phyloP scores from a whole-genome alignment of 768 basidiomycete genomes.

The Coprinellus micaceus region DNA sequence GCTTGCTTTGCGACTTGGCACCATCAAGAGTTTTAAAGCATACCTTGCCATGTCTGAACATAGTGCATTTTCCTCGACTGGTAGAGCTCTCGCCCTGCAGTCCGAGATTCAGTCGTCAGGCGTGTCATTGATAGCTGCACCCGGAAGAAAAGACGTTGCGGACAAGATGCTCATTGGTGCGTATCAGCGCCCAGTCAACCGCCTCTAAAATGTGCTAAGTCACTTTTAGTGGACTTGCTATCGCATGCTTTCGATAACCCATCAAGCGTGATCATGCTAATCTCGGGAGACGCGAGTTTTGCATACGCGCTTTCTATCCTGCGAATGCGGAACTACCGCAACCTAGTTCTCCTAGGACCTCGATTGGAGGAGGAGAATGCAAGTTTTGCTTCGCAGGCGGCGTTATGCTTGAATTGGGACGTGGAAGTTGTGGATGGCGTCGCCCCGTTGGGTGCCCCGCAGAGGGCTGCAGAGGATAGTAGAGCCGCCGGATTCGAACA shows the following conservation, averaged over 20 bases:
- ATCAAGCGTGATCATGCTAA: slow-evolving; percentile 40
- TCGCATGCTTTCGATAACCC: slow-evolving; percentile 40
- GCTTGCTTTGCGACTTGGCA: slow-evolving; percentile 25
- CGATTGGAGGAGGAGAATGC: slow-evolving; percentile 33
- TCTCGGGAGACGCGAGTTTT: slow-evolving; percentile 44
- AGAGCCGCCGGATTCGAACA: background rate
- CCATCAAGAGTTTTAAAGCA: slow-evolving; percentile 28
- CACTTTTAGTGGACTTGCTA: slow-evolving; percentile 23
- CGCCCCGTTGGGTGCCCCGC: background rate
- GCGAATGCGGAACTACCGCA: slow-evolving; percentile 32
- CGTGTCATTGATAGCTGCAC: slow-evolving; percentile 28
- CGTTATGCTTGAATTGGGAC: slow-evolving; percentile 45
- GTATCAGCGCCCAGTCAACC: slow-evolving; percentile 8
- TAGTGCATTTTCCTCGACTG: background rate
- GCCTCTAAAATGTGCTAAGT: too few relatives aligned
- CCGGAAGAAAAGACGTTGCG: slow-evolving; percentile 22
- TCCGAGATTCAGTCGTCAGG: slow-evolving; percentile 29
- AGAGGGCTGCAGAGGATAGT: background rate
- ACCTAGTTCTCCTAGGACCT: slow-evolving; percentile 36
- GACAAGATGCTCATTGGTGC: slow-evolving; percentile 27
- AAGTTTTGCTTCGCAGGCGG: slow-evolving; percentile 52
- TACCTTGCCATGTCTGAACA: slow-evolving; percentile 27
- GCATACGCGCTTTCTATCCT: slow-evolving; percentile 42
- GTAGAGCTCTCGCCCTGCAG: slow-evolving; percentile 15
- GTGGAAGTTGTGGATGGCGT: slow-evolving; percentile 29